These are phyloP conservation scores for Obba rivulosa DNA, from an alignment of 768 basidiomycete genomes.

Conservation along the genomic window DNA sequence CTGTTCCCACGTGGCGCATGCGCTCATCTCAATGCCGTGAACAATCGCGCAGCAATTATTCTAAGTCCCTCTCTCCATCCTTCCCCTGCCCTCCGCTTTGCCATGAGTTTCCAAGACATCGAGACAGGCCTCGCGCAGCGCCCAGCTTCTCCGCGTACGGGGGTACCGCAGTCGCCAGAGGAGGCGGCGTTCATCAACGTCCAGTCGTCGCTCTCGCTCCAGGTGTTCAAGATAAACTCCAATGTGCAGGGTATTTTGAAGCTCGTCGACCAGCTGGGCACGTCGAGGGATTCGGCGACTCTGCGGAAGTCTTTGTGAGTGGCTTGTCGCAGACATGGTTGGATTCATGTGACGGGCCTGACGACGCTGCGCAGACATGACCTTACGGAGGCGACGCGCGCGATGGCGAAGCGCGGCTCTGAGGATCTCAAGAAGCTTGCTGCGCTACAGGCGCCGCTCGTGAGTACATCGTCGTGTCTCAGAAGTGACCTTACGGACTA, in stretches of 20 bases:
- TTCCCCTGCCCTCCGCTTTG: background rate
- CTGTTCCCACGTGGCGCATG: no score
- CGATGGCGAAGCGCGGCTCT: constrained; percentile 91
- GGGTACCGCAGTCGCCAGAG: constrained; percentile 40
- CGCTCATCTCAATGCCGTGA: no score
- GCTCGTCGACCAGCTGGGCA: constrained; percentile 95
- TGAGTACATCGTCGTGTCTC: constrained; percentile 26
- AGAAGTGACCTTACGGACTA: background rate
- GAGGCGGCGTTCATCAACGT: constrained; percentile 72
- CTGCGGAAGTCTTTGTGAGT: constrained; percentile 84
- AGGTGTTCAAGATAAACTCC: constrained; percentile 98
- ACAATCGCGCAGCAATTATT: no score
- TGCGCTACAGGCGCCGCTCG: constrained; percentile 54
- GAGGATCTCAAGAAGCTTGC: constrained; percentile 91
- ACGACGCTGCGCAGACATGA: constrained; percentile 59
- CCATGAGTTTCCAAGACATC: constrained; percentile 50
- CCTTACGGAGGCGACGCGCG: constrained; percentile 88
- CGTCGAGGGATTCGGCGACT: constrained; percentile 67
- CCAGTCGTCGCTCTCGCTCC: constrained; percentile 79
- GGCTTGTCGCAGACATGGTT: background rate
- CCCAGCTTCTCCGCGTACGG: constrained; percentile 19
- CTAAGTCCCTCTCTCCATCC: background rate
- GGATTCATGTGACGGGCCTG: background rate
- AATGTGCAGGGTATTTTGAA: constrained; percentile 95
- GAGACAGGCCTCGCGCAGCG: constrained; percentile 36